These are phyloP conservation scores for Septoria petroselini DNA, from an alignment of 2,329 filamentous ascomycete genomes.

Conservation along the genomic window DNA sequence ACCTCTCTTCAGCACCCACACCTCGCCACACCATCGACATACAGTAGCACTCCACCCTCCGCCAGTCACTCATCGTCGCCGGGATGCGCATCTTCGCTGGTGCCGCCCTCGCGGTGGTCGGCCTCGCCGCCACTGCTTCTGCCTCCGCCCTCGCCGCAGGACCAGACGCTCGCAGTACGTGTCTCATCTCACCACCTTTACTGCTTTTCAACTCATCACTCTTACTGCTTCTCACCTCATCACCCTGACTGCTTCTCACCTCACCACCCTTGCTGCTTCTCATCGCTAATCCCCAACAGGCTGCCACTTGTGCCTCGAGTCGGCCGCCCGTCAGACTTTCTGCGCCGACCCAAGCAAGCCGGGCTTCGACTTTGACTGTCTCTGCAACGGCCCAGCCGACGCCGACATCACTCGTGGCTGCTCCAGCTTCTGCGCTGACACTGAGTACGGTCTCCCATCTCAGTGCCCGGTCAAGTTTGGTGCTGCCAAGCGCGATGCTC, in stretches of 20 bases:
- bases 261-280: no score
- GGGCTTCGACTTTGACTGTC: no score
- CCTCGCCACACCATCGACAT: neutral
- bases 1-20: neutral
- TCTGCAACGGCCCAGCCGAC: neutral
- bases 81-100: constrained; percentile 3
- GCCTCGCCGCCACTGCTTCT: neutral
- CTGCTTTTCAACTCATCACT: no score
- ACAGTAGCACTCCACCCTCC: neutral
- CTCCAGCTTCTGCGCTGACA: constrained; percentile 3
- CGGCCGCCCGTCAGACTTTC: neutral
- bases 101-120: constrained; percentile 1
- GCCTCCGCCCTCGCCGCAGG: neutral
- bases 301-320: neutral
- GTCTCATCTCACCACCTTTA: no score
- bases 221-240: no score
- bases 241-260: no score
- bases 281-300: no score
- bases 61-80: neutral
- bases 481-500: neutral
- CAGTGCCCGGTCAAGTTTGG: neutral
- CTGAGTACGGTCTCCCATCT: neutral
- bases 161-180: neutral
- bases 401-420: neutral
- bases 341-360: no score